Percentiles rank a stretch among this genome's conserved stretches.
These are phyloP conservation scores for Cercophora samala DNA, from an alignment of 495 filamentous ascomycete genomes.

Conservation along the genomic window DNA sequence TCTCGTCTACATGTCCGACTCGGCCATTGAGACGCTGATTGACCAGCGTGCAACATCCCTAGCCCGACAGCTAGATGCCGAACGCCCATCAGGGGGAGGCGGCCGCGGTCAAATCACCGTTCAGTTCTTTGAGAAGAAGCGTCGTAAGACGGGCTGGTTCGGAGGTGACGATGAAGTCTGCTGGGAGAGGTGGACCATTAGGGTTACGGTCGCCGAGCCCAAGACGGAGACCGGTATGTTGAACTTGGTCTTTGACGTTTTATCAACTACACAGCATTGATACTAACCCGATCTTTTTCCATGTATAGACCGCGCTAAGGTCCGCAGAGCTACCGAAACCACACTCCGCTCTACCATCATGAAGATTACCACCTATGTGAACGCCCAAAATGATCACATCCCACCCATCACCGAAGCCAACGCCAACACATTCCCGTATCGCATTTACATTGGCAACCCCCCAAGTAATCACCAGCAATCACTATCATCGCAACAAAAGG, in stretches of 20 bases:
- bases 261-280: neutral
- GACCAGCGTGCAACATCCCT: slow-evolving; percentile 78
- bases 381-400: slow-evolving; percentile 90
- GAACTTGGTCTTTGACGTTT: neutral
- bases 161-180: slow-evolving; percentile 84
- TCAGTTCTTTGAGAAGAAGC: slow-evolving; percentile 91
- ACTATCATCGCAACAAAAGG: slow-evolving; percentile 20
- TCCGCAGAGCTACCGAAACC: slow-evolving; percentile 80
- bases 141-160: slow-evolving; percentile 74
- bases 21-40: slow-evolving; percentile 87
- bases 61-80: slow-evolving; percentile 59
- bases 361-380: slow-evolving; percentile 82
- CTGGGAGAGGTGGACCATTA: slow-evolving; percentile 94
- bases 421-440: slow-evolving; percentile 90
- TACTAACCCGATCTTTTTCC: slow-evolving; percentile 13
- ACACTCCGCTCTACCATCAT: slow-evolving; percentile 80
- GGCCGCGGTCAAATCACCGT: slow-evolving; percentile 79
- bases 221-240: slow-evolving; percentile 79
- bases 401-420: slow-evolving; percentile 94
- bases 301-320: slow-evolving; percentile 71
- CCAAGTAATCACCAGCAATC: slow-evolving; percentile 8
- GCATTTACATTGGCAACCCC: slow-evolving; percentile 65
- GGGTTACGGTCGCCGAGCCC: slow-evolving; percentile 85
- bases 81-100: slow-evolving; percentile 55
- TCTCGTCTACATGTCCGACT: slow-evolving; percentile 82